Percentiles rank a stretch among this genome's conserved stretches.
phyloP scores from a whole-genome alignment of 140 eudicot genomes.

The Erigeron philadelphicus region DNA sequence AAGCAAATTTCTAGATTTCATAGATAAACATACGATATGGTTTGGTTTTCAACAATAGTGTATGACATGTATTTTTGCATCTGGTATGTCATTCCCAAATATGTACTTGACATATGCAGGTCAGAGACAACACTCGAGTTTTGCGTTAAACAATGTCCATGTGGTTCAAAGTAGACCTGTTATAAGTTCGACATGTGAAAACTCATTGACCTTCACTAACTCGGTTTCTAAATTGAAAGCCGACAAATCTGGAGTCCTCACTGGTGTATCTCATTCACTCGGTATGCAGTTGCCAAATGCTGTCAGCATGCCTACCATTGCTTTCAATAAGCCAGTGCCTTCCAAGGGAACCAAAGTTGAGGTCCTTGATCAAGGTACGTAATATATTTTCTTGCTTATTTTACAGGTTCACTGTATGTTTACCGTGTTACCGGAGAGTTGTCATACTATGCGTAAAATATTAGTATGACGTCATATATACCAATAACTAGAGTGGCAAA shows the following conservation, averaged over 20 bases:
- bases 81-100: neutral
- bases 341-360: constrained; percentile 38
- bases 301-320: constrained; percentile 29
- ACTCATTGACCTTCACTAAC: constrained; percentile 36
- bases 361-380: constrained; percentile 51
- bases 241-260: constrained; percentile 31
- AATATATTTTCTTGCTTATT: constrained; percentile 31
- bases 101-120: constrained; percentile 31
- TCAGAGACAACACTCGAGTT: constrained; percentile 40
- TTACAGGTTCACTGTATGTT: neutral
- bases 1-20: neutral
- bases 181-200: constrained; percentile 46
- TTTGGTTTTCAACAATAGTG: neutral
- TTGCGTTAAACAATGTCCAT: constrained; percentile 33
- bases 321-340: constrained; percentile 38
- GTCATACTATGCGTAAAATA: neutral
- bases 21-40: constrained; percentile 5
- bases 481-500: no score
- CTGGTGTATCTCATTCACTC: constrained; percentile 26
- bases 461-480: no score
- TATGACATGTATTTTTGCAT: neutral
- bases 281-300: constrained; percentile 28
- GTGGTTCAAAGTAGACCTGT: constrained; percentile 37
- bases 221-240: constrained; percentile 25
- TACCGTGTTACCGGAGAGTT: neutral